phyloP scores from a whole-genome alignment of 2,329 filamentous ascomycete genomes.

The Trichoderma sp. region DNA sequence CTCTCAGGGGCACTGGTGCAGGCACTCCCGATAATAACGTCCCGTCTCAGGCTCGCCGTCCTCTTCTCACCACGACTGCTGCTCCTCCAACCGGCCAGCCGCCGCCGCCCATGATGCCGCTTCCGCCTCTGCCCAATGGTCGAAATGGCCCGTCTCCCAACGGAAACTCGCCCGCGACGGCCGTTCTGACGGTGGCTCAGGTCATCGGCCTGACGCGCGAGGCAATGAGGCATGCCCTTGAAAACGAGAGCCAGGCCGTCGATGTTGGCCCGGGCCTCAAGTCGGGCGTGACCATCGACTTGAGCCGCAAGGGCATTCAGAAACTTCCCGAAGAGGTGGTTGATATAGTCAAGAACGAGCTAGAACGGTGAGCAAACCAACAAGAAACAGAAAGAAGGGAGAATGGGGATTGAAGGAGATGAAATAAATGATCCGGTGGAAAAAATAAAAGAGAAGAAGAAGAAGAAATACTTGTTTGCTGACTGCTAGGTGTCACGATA shows the following conservation, averaged over 20 bases:
- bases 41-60: constrained; percentile 43
- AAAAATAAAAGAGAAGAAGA: neutral
- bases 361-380: constrained; percentile 61
- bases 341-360: constrained; percentile 71
- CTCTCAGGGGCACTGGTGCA: constrained; percentile 35
- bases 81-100: constrained; percentile 44
- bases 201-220: constrained; percentile 67
- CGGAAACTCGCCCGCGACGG: constrained; percentile 52
- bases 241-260: constrained; percentile 65
- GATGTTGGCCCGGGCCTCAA: constrained; percentile 62
- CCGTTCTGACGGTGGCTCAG: constrained; percentile 60
- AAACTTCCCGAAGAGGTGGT: constrained; percentile 72
- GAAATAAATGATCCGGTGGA: neutral
- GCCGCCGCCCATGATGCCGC: constrained; percentile 41
- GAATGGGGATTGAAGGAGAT: neutral
- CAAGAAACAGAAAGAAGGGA: too few relatives aligned
- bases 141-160: constrained; percentile 49
- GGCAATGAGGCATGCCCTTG: constrained; percentile 66
- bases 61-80: constrained; percentile 42
- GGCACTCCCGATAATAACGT: constrained; percentile 47
- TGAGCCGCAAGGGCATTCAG: constrained; percentile 74
- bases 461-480: neutral
- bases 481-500: constrained; percentile 3
- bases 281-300: constrained; percentile 74
- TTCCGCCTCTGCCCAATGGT: constrained; percentile 50